A percentile compares a stretch with the other conserved stretches of the same genome.
Conservation (phyloP, 2,329 filamentous ascomycete genomes). For the Penicillium sp. region DNA sequence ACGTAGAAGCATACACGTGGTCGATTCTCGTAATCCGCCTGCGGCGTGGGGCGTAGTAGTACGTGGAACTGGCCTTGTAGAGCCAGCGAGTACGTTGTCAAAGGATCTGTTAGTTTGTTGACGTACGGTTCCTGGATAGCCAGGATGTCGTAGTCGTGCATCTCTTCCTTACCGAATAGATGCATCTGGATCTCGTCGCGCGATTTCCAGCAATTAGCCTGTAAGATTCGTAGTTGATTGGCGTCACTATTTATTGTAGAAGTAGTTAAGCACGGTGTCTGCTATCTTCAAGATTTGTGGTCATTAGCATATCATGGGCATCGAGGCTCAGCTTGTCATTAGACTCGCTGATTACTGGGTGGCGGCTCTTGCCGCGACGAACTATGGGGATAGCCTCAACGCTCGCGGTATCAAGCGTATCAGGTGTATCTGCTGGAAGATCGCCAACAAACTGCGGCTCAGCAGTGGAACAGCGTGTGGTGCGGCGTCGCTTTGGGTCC, state of each 20-base stretch:
- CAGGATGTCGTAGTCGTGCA: slow-evolving; percentile 10
- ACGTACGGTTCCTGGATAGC: slow-evolving; percentile 12
- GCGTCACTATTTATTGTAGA: not conserved
- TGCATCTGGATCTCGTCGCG: slow-evolving; percentile 8
- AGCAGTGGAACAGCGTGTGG: no score
- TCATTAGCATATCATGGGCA: no score
- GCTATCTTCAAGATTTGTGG: not conserved
- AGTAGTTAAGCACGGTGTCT: not conserved
- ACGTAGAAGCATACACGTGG: slow-evolving; percentile 24
- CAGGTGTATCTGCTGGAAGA: no score
- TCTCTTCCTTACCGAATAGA: slow-evolving; percentile 10
- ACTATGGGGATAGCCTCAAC: no score
- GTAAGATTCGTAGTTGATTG: not conserved
- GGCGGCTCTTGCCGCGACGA: no score
- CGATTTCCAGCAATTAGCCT: slow-evolving; percentile 1
- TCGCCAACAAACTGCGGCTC: no score
- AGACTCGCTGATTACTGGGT: slow-evolving; percentile 19
- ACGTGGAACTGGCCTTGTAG: slow-evolving; percentile 7
- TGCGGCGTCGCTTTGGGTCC: no score
- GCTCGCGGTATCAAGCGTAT: not conserved
- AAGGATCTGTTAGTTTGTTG: not conserved
- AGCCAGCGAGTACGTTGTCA: slow-evolving; percentile 8
- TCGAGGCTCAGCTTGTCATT: not conserved
- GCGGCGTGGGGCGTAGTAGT: not conserved
- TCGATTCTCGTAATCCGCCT: not conserved